phyloP scores from a whole-genome alignment of 441 rosid species.

The Hypseocharis bilobata region DNA sequence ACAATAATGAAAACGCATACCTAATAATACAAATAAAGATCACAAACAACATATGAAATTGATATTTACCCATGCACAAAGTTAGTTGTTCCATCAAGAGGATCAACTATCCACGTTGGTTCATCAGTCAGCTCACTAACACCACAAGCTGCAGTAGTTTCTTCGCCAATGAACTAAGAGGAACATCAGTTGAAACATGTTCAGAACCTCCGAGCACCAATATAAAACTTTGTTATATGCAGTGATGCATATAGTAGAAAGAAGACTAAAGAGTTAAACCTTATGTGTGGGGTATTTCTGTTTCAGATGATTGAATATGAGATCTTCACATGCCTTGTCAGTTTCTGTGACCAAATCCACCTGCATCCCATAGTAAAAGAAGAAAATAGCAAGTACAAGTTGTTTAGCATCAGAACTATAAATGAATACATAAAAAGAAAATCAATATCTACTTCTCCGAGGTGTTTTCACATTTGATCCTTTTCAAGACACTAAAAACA shows the following conservation, averaged over 20 bases:
- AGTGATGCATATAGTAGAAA: conserved; percentile 3
- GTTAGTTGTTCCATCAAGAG: conserved; percentile 96
- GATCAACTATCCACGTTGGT: conserved; percentile 96
- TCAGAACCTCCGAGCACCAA: conserved; percentile 4
- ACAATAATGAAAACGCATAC: conserved; percentile 5
- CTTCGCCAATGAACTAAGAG: conserved; percentile 85
- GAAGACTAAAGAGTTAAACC: conserved; percentile 31
- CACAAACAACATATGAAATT: background rate
- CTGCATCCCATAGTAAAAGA: conserved; percentile 28
- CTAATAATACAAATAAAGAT: conserved; percentile 2
- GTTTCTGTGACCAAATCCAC: conserved; percentile 95
- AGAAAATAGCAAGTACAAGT: background rate
- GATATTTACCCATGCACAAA: conserved; percentile 77
- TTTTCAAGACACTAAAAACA: no score
- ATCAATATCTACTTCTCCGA: no score
- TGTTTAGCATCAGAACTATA: background rate
- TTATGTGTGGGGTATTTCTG: conserved; percentile 55
- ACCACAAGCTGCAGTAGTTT: conserved; percentile 82
- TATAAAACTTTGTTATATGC: background rate
- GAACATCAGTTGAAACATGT: conserved; percentile 6
- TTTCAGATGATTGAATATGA: conserved; percentile 69
- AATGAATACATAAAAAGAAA: background rate
- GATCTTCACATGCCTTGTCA: conserved; percentile 90
- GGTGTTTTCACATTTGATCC: no score
- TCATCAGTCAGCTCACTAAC: conserved; percentile 66